These are phyloP conservation scores for Aquilaria malaccensis DNA, from an alignment of 345 rosid species.

Conservation along the genomic window DNA sequence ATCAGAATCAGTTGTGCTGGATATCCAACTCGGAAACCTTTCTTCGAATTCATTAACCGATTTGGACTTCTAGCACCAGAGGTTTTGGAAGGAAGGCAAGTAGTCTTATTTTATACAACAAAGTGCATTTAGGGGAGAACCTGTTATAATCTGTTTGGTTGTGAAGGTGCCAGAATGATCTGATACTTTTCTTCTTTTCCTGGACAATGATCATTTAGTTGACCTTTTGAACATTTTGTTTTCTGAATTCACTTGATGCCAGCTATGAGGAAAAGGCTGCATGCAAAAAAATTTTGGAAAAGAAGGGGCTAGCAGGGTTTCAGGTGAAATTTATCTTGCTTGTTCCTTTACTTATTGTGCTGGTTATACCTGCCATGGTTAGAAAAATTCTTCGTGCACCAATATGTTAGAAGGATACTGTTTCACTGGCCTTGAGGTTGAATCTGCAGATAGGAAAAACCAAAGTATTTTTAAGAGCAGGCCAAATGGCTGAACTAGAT, in stretches of 20 bases:
- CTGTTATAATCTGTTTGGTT: slow-evolving; percentile 1
- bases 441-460: slow-evolving; percentile 82
- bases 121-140: neutral
- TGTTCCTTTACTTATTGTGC: neutral
- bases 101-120: slow-evolving; percentile 2
- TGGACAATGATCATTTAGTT: neutral
- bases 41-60: slow-evolving; percentile 84
- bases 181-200: neutral
- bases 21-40: slow-evolving; percentile 89
- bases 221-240: slow-evolving; percentile 4
- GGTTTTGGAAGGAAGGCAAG: slow-evolving; percentile 82
- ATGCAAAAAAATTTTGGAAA: slow-evolving; percentile 70
- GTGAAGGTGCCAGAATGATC: slow-evolving; percentile 1
- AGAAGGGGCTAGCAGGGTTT: slow-evolving; percentile 79
- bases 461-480: slow-evolving; percentile 91
- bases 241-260: slow-evolving; percentile 20
- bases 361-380: neutral
- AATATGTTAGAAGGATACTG: neutral
- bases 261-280: slow-evolving; percentile 82
- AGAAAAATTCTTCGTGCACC: neutral
- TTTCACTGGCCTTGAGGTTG: slow-evolving; percentile 14
- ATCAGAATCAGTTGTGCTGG: slow-evolving; percentile 98
- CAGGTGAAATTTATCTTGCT: slow-evolving; percentile 43
- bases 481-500: slow-evolving; percentile 99
- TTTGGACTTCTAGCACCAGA: slow-evolving; percentile 79